phyloP scores from a whole-genome alignment of 768 basidiomycete genomes.

The Kwoniella dendrophila region DNA sequence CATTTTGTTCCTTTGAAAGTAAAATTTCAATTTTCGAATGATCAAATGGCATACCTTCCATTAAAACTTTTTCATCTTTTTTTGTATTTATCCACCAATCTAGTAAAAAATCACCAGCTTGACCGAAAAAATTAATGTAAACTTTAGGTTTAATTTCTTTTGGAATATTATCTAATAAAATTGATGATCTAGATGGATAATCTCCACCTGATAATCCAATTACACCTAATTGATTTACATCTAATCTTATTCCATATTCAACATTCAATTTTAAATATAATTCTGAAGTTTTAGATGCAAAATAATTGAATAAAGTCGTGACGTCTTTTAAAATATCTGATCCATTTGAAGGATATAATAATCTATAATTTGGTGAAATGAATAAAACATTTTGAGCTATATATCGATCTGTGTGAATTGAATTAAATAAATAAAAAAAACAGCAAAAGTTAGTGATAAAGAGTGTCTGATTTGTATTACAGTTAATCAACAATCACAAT shows the following conservation, averaged over 20 bases:
- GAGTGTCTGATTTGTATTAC: background rate
- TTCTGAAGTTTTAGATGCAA: constrained; percentile 1
- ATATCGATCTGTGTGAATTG: constrained; percentile 11
- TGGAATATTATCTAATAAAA: background rate
- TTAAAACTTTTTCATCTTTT: background rate
- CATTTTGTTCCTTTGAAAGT: background rate
- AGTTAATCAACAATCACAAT: background rate
- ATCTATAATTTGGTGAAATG: constrained; percentile 18
- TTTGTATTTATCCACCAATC: constrained; percentile 16
- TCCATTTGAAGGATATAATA: constrained; percentile 8
- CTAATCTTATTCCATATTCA: background rate
- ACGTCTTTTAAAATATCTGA: constrained; percentile 14
- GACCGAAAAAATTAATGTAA: constrained; percentile 4
- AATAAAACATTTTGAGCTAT: constrained; percentile 4
- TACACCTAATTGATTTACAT: background rate
- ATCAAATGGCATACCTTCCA: background rate
- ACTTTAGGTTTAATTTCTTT: constrained; percentile 8
- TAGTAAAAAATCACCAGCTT: constrained; percentile 8
- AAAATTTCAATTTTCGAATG: background rate
- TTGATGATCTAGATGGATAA: constrained; percentile 11
- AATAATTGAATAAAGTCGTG: constrained; percentile 11
- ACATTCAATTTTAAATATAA: background rate
- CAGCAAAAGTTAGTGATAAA: background rate
- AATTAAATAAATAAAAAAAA: no score
- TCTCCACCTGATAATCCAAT: constrained; percentile 20